Percentiles rank a stretch among this genome's conserved stretches.
These are phyloP conservation scores for Clathrospora elynae DNA, from an alignment of 2,329 filamentous ascomycete species.

Conservation along the genomic window DNA sequence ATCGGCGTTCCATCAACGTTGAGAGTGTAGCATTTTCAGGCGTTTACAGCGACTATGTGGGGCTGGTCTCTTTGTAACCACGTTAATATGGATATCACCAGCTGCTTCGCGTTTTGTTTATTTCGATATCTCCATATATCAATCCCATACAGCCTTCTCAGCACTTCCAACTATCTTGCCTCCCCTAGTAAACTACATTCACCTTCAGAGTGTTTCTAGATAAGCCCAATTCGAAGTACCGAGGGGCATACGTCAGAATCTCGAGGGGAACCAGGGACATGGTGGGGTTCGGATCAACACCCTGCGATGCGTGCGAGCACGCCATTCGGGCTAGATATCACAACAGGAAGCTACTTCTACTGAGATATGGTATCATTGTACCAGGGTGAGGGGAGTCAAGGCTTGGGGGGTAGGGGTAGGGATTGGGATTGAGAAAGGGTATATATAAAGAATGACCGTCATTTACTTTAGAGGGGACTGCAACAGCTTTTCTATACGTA, in stretches of 20 bases:
- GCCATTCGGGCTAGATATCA: constrained; percentile 38
- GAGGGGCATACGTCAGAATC: no score
- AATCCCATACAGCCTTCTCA: no score
- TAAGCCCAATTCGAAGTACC: no score
- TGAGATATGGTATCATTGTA: constrained; percentile 20
- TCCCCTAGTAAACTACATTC: no score
- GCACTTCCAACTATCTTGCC: no score
- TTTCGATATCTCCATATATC: no score
- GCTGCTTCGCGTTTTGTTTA: no score
- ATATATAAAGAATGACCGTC: constrained; percentile 1
- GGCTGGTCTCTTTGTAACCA: constrained; percentile 3
- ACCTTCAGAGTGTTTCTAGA: no score
- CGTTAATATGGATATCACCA: no score
- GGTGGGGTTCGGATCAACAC: constrained; percentile 4
- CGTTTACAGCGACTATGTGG: constrained; percentile 13
- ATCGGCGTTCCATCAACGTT: no score
- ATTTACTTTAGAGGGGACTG: neutral
- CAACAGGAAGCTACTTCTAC: constrained; percentile 24
- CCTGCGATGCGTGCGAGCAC: constrained; percentile 28
- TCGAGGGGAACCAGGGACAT: neutral
- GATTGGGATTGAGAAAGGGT: neutral
- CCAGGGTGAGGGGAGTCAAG: constrained; percentile 14
- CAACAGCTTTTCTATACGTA: constrained; percentile 1
- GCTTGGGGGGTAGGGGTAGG: constrained; percentile 20
- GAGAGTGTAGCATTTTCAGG: neutral